Evolutionary conservation across 331 rosid species (phyloP).

Genomic region (Spiraea crenata): DNA sequence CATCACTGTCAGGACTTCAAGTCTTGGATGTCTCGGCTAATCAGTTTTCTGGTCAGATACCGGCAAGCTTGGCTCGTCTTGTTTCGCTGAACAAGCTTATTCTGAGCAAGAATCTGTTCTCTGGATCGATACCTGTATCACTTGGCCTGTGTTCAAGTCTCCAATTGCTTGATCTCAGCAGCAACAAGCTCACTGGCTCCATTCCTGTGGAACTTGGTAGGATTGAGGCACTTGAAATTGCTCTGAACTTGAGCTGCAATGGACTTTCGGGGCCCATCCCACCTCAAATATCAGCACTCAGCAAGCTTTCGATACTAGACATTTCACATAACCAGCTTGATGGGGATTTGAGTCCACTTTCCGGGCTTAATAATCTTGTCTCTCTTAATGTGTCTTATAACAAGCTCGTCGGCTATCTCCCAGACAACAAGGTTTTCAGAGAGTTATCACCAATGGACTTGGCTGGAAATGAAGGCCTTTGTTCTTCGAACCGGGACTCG

Average conservation of each 20-base stretch:
- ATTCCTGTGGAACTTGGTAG: slow-evolving; percentile 66
- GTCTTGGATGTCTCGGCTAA: slow-evolving; percentile 76
- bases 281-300: slow-evolving; percentile 62
- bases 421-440: slow-evolving; percentile 82
- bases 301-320: slow-evolving; percentile 79
- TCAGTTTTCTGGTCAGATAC: slow-evolving; percentile 59
- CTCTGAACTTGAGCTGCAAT: slow-evolving; percentile 82
- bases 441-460: slow-evolving; percentile 67
- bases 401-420: slow-evolving; percentile 70
- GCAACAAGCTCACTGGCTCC: slow-evolving; percentile 62
- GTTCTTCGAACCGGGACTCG: slow-evolving; percentile 55
- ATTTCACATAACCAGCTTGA: slow-evolving; percentile 79
- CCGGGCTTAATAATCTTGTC: slow-evolving; percentile 72
- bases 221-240: slow-evolving; percentile 71
- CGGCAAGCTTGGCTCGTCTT: slow-evolving; percentile 65
- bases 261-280: slow-evolving; percentile 69
- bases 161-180: slow-evolving; percentile 84
- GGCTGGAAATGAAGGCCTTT: slow-evolving; percentile 72
- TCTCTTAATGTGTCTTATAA: slow-evolving; percentile 85
- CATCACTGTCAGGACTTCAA: slow-evolving; percentile 69
- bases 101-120: slow-evolving; percentile 57
- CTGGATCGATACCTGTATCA: slow-evolving; percentile 76
- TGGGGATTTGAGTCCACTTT: slow-evolving; percentile 66
- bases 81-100: slow-evolving; percentile 66
- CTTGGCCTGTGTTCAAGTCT: slow-evolving; percentile 67